These are phyloP conservation scores for Fistulifera pelliculosa DNA, from an alignment of 108 stramenopile genomes.

Conservation along the genomic window DNA sequence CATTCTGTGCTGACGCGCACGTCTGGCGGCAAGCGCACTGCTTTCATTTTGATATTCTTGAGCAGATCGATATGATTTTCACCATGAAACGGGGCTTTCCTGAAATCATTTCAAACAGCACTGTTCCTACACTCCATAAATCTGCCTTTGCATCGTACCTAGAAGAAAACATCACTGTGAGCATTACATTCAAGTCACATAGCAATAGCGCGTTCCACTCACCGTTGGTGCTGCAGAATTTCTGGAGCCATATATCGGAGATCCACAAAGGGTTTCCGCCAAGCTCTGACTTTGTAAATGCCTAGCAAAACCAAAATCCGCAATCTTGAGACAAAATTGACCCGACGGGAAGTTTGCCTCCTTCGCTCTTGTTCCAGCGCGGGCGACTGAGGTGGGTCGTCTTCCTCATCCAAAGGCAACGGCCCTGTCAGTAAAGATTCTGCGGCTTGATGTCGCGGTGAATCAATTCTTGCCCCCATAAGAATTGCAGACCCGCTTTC, in stretches of 20 bases:
- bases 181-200: not conserved
- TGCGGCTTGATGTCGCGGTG: conserved; percentile 97
- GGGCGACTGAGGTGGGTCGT: conserved; percentile 46
- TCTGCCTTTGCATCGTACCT: conserved; percentile 97
- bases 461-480: conserved; percentile 79
- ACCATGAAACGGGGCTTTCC: conserved; percentile 84
- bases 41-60: conserved; percentile 77
- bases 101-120: conserved; percentile 94
- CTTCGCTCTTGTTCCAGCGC: conserved; percentile 17
- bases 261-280: conserved; percentile 97
- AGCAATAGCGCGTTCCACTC: conserved; percentile 11
- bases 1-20: conserved; percentile 76
- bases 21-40: conserved; percentile 71
- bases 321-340: conserved; percentile 81
- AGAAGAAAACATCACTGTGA: conserved; percentile 7
- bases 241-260: conserved; percentile 98
- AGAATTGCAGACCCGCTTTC: conserved; percentile 76
- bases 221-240: conserved; percentile 75
- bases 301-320: conserved; percentile 97
- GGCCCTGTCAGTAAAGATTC: conserved; percentile 87
- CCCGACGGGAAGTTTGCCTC: conserved; percentile 24
- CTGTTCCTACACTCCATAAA: conserved; percentile 95
- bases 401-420: conserved; percentile 48
- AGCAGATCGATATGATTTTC: conserved; percentile 87
- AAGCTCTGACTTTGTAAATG: conserved; percentile 83